These are phyloP conservation scores for Phanerochaete sordida DNA, from an alignment of 768 basidiomycete genomes.

Conservation along the genomic window DNA sequence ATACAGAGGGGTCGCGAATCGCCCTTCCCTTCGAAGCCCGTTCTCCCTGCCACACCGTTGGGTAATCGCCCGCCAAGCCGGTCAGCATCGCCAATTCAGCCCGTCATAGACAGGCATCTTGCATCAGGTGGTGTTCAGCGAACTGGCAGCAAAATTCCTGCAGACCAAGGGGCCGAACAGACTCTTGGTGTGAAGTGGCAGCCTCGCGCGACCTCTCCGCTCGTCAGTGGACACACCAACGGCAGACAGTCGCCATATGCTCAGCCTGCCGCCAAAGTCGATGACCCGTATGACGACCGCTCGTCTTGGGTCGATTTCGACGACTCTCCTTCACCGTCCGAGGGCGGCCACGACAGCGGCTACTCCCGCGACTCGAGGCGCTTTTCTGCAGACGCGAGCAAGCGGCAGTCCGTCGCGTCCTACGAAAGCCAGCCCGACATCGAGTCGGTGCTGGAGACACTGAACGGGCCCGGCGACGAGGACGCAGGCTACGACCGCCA, in stretches of 20 bases:
- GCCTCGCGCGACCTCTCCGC: conserved; percentile 20
- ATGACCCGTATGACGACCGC: neutral
- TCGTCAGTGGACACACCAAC: conserved; percentile 4
- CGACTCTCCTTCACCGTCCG: neutral
- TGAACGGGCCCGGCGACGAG: neutral
- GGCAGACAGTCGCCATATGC: neutral
- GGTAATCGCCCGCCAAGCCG: conserved; percentile 13
- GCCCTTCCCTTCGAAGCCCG: conserved; percentile 48
- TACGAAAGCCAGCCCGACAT: neutral
- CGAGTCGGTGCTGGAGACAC: neutral
- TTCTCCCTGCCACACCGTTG: conserved; percentile 24
- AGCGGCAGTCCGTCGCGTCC: conserved; percentile 9
- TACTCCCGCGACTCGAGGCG: neutral
- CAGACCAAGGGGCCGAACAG: neutral
- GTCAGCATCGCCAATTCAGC: conserved; percentile 20
- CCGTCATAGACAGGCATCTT: neutral
- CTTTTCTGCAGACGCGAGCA: neutral
- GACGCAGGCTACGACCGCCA: neutral
- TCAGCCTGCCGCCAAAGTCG: neutral
- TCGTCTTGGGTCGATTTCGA: neutral
- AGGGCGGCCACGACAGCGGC: neutral
- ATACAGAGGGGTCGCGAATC: conserved; percentile 43
- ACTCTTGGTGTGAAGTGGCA: conserved; percentile 19
- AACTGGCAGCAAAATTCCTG: neutral
- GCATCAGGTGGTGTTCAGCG: neutral